phyloP scores from a whole-genome alignment of 2,329 filamentous ascomycete species.

The Penicillium sp. region DNA sequence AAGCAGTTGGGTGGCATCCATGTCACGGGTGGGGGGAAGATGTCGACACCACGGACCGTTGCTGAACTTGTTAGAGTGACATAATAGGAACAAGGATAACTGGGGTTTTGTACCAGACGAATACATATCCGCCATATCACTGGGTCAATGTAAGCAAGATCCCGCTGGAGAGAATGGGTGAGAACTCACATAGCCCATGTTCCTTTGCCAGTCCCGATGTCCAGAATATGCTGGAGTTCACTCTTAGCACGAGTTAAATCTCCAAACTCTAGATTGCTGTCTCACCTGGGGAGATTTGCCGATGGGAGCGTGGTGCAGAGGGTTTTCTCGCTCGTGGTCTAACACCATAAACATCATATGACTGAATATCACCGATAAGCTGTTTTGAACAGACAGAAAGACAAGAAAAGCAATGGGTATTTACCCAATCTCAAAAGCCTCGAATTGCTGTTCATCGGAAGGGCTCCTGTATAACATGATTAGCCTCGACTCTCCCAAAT shows the following conservation, averaged over 20 bases:
- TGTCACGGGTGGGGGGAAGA: conserved; percentile 17
- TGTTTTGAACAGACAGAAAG: background rate
- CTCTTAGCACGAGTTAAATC: background rate
- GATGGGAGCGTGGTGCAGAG: conserved; percentile 15
- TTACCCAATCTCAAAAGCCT: conserved; percentile 19
- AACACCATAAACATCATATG: conserved; percentile 17
- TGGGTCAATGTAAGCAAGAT: background rate
- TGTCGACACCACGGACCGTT: conserved; percentile 20
- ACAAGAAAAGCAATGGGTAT: background rate
- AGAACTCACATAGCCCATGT: conserved; percentile 16
- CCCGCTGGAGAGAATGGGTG: background rate
- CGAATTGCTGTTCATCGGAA: conserved; percentile 19
- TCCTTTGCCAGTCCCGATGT: conserved; percentile 17
- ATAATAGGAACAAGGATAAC: background rate
- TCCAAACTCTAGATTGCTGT: background rate
- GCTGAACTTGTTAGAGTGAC: conserved; percentile 4
- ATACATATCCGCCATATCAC: conserved; percentile 8
- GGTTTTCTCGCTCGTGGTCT: conserved; percentile 12
- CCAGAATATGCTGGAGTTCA: conserved; percentile 11
- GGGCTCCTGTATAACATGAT: conserved; percentile 10
- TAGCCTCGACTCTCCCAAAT: background rate
- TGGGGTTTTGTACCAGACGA: background rate
- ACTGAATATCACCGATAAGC: background rate
- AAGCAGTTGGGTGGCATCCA: conserved; percentile 27
- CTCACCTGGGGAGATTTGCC: conserved; percentile 11